Percentiles rank a stretch among this genome's conserved stretches.
Conservation (phyloP, 2,329 filamentous ascomycete genomes). For the Fusarium paranaense region DNA sequence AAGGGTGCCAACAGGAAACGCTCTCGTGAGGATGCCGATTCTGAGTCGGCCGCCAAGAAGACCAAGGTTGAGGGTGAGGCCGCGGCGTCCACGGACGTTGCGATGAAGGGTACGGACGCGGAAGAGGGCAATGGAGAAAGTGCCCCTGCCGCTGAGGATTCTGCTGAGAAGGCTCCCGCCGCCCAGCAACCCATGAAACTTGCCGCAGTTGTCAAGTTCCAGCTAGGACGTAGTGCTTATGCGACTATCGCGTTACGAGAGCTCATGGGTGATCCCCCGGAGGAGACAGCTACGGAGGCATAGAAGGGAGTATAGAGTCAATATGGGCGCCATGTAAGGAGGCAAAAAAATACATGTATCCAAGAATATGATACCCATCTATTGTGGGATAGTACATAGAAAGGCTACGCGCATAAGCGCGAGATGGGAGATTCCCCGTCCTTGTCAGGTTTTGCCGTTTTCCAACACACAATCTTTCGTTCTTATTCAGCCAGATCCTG, state of each 20-base stretch:
- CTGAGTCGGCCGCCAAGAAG: constrained; percentile 40
- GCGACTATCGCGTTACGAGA: constrained; percentile 86
- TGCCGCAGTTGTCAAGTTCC: constrained; percentile 78
- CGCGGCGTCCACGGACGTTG: constrained; percentile 15
- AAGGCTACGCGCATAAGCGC: constrained; percentile 28
- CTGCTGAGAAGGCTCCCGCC: constrained; percentile 14
- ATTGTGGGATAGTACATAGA: constrained; percentile 37
- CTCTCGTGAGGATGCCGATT: constrained; percentile 28
- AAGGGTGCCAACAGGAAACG: constrained; percentile 34
- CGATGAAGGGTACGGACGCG: constrained; percentile 24
- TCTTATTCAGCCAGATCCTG: constrained; percentile 14
- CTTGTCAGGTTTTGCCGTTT: constrained; percentile 21
- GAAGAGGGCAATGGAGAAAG: constrained; percentile 14
- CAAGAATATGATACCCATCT: constrained; percentile 42
- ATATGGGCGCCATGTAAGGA: neutral
- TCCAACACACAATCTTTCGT: constrained; percentile 27
- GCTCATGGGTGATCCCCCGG: constrained; percentile 68
- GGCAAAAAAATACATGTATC: constrained; percentile 17
- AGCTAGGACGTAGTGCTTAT: constrained; percentile 83
- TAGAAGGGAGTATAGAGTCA: neutral
- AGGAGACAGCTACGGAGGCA: constrained; percentile 26
- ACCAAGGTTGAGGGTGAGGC: constrained; percentile 38
- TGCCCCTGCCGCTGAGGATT: constrained; percentile 13
- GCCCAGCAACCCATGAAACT: constrained; percentile 55
- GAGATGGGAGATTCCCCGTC: constrained; percentile 17